Conservation (phyloP, 2,329 filamentous ascomycete species). For the Leptodontidium sp. region DNA sequence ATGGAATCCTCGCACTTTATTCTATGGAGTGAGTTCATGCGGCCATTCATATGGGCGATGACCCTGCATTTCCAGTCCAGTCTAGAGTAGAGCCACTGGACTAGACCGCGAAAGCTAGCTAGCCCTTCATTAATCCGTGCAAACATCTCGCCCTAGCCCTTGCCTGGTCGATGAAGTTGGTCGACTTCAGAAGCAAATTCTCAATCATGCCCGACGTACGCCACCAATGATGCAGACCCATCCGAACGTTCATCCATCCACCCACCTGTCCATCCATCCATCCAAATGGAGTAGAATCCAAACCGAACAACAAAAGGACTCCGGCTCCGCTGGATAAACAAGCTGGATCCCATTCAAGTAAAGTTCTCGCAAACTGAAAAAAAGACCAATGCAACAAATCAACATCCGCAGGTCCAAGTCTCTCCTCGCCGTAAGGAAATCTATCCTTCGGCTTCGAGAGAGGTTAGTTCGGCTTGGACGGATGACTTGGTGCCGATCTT, state of each 20-base stretch:
- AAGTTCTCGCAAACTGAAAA: neutral
- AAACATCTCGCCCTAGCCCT: neutral
- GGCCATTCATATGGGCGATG: neutral
- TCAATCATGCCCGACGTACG: slow-evolving; percentile 15
- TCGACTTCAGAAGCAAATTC: slow-evolving; percentile 2
- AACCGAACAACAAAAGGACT: slow-evolving; percentile 7
- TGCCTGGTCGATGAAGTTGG: neutral
- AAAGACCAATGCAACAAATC: neutral
- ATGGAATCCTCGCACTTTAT: slow-evolving; percentile 3
- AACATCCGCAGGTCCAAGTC: neutral
- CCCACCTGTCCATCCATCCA: neutral
- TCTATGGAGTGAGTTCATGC: slow-evolving; percentile 12
- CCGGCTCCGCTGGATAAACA: neutral
- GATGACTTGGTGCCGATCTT: slow-evolving; percentile 91
- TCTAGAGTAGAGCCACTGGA: slow-evolving; percentile 1
- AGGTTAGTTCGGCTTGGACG: slow-evolving; percentile 83
- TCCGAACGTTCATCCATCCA: slow-evolving; percentile 7
- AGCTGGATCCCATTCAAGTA: neutral
- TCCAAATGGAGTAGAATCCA: slow-evolving; percentile 22
- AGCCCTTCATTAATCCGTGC: neutral
- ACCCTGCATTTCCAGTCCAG: neutral
- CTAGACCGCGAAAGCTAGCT: neutral
- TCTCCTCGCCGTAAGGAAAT: neutral
- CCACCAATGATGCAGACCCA: slow-evolving; percentile 15
- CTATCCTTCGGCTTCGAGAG: slow-evolving; percentile 41